A percentile compares a stretch with the other conserved stretches of the same genome.
phyloP scores from a whole-genome alignment of 192 early-diverging fungal genomes.

The Gorgonomyces haynaldii region DNA sequence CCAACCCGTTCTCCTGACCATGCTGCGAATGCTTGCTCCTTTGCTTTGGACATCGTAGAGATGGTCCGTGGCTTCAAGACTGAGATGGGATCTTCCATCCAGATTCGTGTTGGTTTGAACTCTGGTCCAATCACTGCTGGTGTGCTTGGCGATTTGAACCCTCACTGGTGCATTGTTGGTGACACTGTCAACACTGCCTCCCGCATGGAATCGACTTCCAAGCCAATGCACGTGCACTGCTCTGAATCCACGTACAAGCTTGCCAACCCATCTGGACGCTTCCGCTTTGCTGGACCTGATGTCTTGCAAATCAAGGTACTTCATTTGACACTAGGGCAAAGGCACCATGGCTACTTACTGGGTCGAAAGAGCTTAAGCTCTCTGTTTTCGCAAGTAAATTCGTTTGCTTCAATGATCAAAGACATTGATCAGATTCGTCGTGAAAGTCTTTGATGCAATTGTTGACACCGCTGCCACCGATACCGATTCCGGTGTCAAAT shows the following conservation, averaged over 20 bases:
- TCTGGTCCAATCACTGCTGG: slow-evolving; percentile 35
- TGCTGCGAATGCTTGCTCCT: slow-evolving; percentile 7
- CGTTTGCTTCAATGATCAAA: too few species aligned
- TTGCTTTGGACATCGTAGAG: slow-evolving; percentile 22
- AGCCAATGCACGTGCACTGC: slow-evolving; percentile 30
- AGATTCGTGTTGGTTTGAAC: slow-evolving; percentile 30
- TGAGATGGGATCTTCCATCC: slow-evolving; percentile 23
- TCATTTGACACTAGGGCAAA: slow-evolving; percentile 16
- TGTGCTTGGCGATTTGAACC: slow-evolving; percentile 30
- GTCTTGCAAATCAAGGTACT: slow-evolving; percentile 11
- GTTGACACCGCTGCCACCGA: too few species aligned
- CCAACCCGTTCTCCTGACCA: slow-evolving; percentile 17
- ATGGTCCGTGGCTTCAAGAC: slow-evolving; percentile 26
- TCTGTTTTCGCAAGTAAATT: too few species aligned
- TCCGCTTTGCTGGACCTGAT: slow-evolving; percentile 3
- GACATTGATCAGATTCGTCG: too few species aligned
- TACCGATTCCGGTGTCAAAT: too few species aligned
- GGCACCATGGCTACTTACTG: slow-evolving; percentile 31
- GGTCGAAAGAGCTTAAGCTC: too few species aligned
- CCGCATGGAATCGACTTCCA: slow-evolving; percentile 31
- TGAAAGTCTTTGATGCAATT: too few species aligned
- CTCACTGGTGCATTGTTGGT: slow-evolving; percentile 33
- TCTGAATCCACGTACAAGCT: slow-evolving; percentile 21
- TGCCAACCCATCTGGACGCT: background rate
- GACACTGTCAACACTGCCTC: slow-evolving; percentile 35